Percentiles rank a stretch among this genome's conserved stretches.
Conservation (phyloP, 352 stramenopile species). For the Peronospora belbahrii region DNA sequence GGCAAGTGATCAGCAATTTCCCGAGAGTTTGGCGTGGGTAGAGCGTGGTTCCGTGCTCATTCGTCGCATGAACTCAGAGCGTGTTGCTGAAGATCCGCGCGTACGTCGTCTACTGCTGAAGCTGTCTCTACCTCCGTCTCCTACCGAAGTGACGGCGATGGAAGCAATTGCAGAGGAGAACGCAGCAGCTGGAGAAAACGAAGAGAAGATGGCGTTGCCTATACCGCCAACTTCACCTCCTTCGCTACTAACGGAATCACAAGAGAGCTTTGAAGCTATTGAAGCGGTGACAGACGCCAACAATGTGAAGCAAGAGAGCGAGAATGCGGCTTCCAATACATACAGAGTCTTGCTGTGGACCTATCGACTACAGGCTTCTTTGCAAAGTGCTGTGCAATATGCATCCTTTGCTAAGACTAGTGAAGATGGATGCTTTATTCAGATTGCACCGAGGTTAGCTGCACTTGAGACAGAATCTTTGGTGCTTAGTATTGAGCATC, state of each 20-base stretch:
- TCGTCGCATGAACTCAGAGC: conserved; percentile 85
- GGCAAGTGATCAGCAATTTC: conserved; percentile 25
- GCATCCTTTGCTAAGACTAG: conserved; percentile 72
- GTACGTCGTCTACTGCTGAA: conserved; percentile 55
- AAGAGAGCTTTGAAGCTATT: conserved; percentile 63
- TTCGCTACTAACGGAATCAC: conserved; percentile 23
- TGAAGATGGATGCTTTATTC: conserved; percentile 75
- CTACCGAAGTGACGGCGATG: conserved; percentile 19
- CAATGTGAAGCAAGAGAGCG: conserved; percentile 62
- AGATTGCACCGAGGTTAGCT: conserved; percentile 59
- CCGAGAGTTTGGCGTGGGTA: conserved; percentile 53
- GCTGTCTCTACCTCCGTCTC: conserved; percentile 18
- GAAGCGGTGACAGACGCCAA: conserved; percentile 49
- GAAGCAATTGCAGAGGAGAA: conserved; percentile 25
- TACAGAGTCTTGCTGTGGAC: conserved; percentile 76
- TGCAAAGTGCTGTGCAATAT: conserved; percentile 69
- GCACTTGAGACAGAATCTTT: neutral
- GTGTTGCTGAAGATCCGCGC: conserved; percentile 75
- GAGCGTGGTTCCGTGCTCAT: conserved; percentile 79
- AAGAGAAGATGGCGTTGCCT: conserved; percentile 27
- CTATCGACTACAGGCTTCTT: conserved; percentile 63
- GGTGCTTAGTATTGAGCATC: neutral
- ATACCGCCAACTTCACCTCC: conserved; percentile 3
- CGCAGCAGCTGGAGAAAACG: neutral
- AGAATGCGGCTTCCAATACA: conserved; percentile 60